These are phyloP conservation scores for Paratinospora sagittata DNA, from an alignment of 164 flowering plant genomes.

Conservation along the genomic window DNA sequence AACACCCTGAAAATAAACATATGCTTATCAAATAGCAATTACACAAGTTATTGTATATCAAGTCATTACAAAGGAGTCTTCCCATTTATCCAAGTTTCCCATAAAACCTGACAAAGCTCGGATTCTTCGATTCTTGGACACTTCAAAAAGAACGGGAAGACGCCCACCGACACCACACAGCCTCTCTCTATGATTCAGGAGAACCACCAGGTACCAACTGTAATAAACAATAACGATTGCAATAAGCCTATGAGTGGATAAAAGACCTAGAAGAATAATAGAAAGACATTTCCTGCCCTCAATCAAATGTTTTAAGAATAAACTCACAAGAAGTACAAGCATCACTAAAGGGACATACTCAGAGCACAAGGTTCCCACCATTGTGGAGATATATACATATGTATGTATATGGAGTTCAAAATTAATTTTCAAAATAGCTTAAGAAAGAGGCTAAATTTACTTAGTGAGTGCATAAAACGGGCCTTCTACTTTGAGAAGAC, in stretches of 20 bases:
- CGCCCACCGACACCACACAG: background rate
- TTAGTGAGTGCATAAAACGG: too few relatives aligned
- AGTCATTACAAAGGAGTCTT: too few relatives aligned
- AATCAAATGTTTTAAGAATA: background rate
- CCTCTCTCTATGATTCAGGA: slow-evolving; percentile 59
- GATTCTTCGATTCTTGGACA: background rate
- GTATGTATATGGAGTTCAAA: too few relatives aligned
- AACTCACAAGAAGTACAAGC: background rate
- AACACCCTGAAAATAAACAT: too few relatives aligned
- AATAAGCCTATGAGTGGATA: background rate
- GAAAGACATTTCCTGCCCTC: background rate
- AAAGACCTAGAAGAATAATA: background rate
- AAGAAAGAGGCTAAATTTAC: background rate
- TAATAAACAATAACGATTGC: slow-evolving; percentile 12
- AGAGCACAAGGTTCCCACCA: too few relatives aligned
- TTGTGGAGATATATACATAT: too few relatives aligned
- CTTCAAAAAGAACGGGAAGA: background rate
- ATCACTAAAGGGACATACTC: too few relatives aligned
- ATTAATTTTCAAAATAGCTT: background rate
- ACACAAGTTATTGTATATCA: too few relatives aligned
- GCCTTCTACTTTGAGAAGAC: background rate
- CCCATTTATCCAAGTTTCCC: background rate
- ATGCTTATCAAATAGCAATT: too few relatives aligned
- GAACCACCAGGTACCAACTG: slow-evolving; percentile 91
- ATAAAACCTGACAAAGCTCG: background rate